Evolutionary conservation across 768 basidiomycete genomes (phyloP).

Genomic region (Gyrodon lividus): DNA sequence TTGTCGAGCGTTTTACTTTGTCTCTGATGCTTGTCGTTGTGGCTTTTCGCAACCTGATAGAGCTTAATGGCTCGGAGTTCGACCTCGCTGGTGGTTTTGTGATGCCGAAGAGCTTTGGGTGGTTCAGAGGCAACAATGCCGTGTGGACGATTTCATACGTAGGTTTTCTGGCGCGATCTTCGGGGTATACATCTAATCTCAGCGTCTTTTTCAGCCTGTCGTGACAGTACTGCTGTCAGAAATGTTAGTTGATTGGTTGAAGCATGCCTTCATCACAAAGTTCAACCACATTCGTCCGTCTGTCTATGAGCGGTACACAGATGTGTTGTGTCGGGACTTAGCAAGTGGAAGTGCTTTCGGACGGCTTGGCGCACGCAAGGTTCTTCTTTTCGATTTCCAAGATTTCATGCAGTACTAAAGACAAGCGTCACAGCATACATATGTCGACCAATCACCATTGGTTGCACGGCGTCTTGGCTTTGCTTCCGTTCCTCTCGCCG

Average conservation of each 20-base stretch:
- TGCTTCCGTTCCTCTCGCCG: conserved; percentile 87
- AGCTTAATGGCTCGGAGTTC: conserved; percentile 88
- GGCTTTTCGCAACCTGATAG: conserved; percentile 92
- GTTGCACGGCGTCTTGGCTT: conserved; percentile 94
- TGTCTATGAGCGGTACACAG: conserved; percentile 92
- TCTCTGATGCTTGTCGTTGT: conserved; percentile 88
- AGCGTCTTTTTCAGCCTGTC: conserved; percentile 63
- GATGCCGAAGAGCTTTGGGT: conserved; percentile 81
- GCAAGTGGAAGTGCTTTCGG: conserved; percentile 74
- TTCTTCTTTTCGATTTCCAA: conserved; percentile 22
- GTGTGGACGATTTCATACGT: conserved; percentile 91
- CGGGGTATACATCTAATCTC: neutral
- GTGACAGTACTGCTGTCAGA: conserved; percentile 89
- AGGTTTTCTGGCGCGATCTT: conserved; percentile 26
- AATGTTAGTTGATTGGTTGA: conserved; percentile 96
- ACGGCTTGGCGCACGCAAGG: conserved; percentile 69
- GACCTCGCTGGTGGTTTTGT: conserved; percentile 68
- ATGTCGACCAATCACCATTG: conserved; percentile 93
- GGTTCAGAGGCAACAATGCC: conserved; percentile 76
- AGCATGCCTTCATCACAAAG: conserved; percentile 99
- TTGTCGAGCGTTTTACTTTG: conserved; percentile 95
- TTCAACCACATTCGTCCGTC: conserved; percentile 97
- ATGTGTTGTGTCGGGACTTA: conserved; percentile 92
- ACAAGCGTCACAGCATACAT: conserved; percentile 57
- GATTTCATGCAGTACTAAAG: conserved; percentile 3